These are phyloP conservation scores for Nothophoma quercina DNA, from an alignment of 2,329 filamentous ascomycete species.

Conservation along the genomic window DNA sequence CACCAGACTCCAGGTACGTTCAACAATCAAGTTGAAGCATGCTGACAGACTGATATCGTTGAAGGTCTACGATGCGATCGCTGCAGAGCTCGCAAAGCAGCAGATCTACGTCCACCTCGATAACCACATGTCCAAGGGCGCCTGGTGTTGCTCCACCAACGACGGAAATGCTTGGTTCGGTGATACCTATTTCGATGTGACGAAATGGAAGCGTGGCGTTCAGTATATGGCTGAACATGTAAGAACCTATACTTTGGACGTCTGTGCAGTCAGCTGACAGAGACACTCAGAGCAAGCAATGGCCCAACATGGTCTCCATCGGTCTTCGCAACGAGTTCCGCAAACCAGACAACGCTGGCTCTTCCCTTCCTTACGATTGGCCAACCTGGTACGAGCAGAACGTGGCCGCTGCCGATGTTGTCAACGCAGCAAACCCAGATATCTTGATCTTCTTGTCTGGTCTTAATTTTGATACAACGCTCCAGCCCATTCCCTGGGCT, in stretches of 20 bases:
- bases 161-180: constrained; percentile 70
- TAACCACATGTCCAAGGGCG: constrained; percentile 47
- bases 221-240: constrained; percentile 68
- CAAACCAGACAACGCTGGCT: constrained; percentile 35
- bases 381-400: constrained; percentile 62
- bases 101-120: constrained; percentile 46
- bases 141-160: constrained; percentile 40
- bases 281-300: constrained; percentile 41
- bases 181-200: constrained; percentile 62
- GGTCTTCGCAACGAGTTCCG: constrained; percentile 64
- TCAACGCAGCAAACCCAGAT: constrained; percentile 61
- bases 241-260: background rate
- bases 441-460: constrained; percentile 68
- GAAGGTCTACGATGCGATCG: constrained; percentile 61
- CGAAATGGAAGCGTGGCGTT: constrained; percentile 68
- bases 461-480: constrained; percentile 63
- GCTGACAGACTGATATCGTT: no score
- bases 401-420: constrained; percentile 57
- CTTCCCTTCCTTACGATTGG: constrained; percentile 62
- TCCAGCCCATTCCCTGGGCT: constrained; percentile 61
- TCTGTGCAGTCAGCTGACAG: background rate
- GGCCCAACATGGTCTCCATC: constrained; percentile 62
- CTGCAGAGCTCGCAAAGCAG: constrained; percentile 60
- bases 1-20: constrained; percentile 57
- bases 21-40: no score